Evolutionary conservation across 768 basidiomycete species (phyloP).

Genomic region (Floccularia luteovirens): DNA sequence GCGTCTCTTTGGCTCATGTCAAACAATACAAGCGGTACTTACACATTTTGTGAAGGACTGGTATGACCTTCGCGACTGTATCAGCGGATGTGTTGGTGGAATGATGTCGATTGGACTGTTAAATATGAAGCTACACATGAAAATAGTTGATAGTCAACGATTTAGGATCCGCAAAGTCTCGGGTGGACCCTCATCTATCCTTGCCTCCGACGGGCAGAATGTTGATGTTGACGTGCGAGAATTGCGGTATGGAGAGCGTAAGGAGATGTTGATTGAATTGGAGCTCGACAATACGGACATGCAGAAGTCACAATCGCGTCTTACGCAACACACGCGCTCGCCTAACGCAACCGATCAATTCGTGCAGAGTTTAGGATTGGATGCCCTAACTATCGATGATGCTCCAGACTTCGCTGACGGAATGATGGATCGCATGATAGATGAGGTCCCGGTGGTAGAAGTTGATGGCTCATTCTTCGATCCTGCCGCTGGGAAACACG

Average conservation of each 20-base stretch:
- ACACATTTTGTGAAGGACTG: conserved; percentile 98
- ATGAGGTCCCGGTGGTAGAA: conserved; percentile 94
- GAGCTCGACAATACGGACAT: conserved; percentile 80
- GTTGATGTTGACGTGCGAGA: conserved; percentile 95
- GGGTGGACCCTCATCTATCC: conserved; percentile 80
- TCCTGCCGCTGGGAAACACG: conserved; percentile 74
- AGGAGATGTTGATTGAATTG: conserved; percentile 95
- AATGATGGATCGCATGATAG: conserved; percentile 96
- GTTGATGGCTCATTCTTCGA: conserved; percentile 96
- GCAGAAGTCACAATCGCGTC: conserved; percentile 26
- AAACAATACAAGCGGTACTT: conserved; percentile 94
- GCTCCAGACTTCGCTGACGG: conserved; percentile 72
- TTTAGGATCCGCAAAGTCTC: conserved; percentile 95
- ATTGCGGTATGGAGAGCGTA: conserved; percentile 90
- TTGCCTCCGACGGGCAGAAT: conserved; percentile 88
- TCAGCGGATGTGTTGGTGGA: conserved; percentile 93
- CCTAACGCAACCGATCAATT: conserved; percentile 86
- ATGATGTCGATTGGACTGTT: conserved; percentile 93
- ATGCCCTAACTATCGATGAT: conserved; percentile 67
- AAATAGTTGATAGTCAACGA: conserved; percentile 81
- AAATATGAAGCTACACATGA: conserved; percentile 93
- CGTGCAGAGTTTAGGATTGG: conserved; percentile 80
- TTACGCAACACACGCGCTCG: conserved; percentile 21
- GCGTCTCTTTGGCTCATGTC: conserved; percentile 98
- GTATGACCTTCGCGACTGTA: conserved; percentile 89